Base-by-base conservation (phyloP, 495 filamentous ascomycete genomes). In the Amphirosellinia nigrospora region DNA sequence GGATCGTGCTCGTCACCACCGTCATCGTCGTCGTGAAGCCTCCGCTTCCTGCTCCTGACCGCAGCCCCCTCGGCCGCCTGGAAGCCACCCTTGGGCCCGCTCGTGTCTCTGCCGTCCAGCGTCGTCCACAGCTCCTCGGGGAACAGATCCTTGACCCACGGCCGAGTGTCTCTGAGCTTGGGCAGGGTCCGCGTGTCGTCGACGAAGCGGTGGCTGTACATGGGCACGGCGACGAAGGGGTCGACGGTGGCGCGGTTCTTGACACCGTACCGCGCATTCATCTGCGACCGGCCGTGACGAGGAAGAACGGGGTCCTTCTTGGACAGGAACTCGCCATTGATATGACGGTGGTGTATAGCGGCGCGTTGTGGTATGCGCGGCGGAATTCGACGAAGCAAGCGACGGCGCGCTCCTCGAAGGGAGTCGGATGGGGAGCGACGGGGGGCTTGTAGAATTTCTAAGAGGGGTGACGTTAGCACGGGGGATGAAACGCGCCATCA, bases 71-170 rank as follows among this genome's bases (percentile, higher is more conserved):
- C 71, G 34, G 55, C 68, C n/a, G 55, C 68, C n/a, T 63, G 34
- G 61, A 71, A 63, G 56, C 78, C 58, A 58, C 72, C 61, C 45
- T 68, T 69, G 11, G 71, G 64, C 4, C 75, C 76, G 36, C 72
- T 72, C 8, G 65, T 61, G 36, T 85, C 81, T 0, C 78, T 76
- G 30, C 85, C 84, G 32, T 86, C 84, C 1, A 88, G 75, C 16
- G 84, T 84, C 13, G 75, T 75, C 78, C 84, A 85, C 7, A 88
- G 80, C 70, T 88, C 86, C 58, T 81, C 71, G 0, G 86, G 86
- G 70, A 86, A 87, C 62, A 87, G 79, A 16, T 83, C 80, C 23
- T 81, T 82, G 52, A 80, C 80, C 43, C 86, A 84, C 1, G 79
- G 75, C 53, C 76, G 74, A 15, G 77, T 75, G 46, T 72, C 78